A percentile compares a stretch with the other conserved stretches of the same genome.
phyloP scores from a whole-genome alignment of 2,329 filamentous ascomycete genomes.

The Fusarium pininemorale region DNA sequence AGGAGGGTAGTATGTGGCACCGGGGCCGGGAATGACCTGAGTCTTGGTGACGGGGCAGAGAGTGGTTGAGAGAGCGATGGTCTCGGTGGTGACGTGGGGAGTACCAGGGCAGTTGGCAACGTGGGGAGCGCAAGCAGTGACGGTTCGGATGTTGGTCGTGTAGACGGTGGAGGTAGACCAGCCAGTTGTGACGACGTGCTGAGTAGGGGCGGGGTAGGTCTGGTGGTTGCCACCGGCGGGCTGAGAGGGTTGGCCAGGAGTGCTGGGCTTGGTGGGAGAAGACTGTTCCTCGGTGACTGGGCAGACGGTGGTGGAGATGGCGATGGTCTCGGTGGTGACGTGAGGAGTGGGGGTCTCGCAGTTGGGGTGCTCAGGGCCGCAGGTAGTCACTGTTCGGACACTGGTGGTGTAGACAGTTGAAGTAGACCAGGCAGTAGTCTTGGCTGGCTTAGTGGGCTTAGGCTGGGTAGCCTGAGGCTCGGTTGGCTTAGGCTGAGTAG shows the following conservation, averaged over 20 bases:
- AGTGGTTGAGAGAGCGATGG: conserved; percentile 11
- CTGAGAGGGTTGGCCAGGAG: not conserved
- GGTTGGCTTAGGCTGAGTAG: not conserved
- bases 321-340: conserved; percentile 14
- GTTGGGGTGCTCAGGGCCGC: not conserved
- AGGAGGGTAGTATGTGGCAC: not conserved
- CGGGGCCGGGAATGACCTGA: conserved; percentile 3
- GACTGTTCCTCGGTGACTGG: conserved; percentile 23
- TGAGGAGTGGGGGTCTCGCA: conserved; percentile 8
- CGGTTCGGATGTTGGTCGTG: conserved; percentile 31
- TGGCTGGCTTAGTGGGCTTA: not conserved
- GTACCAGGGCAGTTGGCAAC: conserved; percentile 4
- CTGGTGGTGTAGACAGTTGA: conserved; percentile 32
- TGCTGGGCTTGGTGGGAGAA: not conserved
- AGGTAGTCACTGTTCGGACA: conserved; percentile 32
- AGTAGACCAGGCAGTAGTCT: not conserved
- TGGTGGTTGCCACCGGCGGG: not conserved
- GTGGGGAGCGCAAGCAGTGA: conserved; percentile 24
- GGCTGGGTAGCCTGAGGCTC: not conserved
- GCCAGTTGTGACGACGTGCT: not conserved
- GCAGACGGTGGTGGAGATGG: conserved; percentile 28
- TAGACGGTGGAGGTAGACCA: conserved; percentile 27
- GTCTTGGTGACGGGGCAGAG: conserved; percentile 32
- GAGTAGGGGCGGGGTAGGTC: not conserved
- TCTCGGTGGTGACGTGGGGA: conserved; percentile 13